These are phyloP conservation scores for Fragaria iinumae DNA, from an alignment of 306 rosid species.

Conservation along the genomic window DNA sequence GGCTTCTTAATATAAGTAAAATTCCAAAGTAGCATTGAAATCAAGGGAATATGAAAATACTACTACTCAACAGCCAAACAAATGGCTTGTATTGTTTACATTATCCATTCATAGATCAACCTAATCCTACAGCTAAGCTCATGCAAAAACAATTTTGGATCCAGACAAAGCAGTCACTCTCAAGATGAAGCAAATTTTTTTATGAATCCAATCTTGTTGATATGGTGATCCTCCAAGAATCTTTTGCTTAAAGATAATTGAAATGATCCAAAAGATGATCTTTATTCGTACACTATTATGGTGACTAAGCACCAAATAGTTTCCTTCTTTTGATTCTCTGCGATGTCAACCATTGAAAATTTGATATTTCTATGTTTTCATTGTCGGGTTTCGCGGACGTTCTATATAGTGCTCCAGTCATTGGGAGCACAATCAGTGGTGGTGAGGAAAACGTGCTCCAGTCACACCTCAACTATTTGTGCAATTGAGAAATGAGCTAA, in stretches of 20 bases:
- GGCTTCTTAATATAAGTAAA: neutral
- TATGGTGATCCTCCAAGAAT: slow-evolving; percentile 20
- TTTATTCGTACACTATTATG: neutral
- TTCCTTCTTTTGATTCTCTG: neutral
- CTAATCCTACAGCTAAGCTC: slow-evolving; percentile 19
- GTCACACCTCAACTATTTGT: neutral
- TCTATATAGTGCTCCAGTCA: neutral
- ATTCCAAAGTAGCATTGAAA: neutral
- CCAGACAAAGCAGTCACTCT: slow-evolving; percentile 24
- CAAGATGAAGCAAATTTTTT: slow-evolving; percentile 2
- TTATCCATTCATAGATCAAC: slow-evolving; percentile 7
- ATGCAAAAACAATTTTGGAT: slow-evolving; percentile 10
- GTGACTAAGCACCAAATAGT: neutral
- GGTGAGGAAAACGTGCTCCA: slow-evolving; percentile 8
- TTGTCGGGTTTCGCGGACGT: neutral
- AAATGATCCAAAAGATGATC: slow-evolving; percentile 14
- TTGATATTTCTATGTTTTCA: neutral
- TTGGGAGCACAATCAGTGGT: slow-evolving; percentile 9
- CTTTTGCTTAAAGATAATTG: slow-evolving; percentile 11
- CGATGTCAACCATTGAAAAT: slow-evolving; percentile 18
- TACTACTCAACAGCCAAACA: neutral
- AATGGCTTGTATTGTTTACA: slow-evolving; percentile 11
- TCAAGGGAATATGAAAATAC: neutral
- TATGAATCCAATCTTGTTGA: slow-evolving; percentile 17
- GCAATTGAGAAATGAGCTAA: neutral